Evolutionary conservation across 495 filamentous ascomycete genomes (phyloP).

Genomic region (Evernia prunastri): DNA sequence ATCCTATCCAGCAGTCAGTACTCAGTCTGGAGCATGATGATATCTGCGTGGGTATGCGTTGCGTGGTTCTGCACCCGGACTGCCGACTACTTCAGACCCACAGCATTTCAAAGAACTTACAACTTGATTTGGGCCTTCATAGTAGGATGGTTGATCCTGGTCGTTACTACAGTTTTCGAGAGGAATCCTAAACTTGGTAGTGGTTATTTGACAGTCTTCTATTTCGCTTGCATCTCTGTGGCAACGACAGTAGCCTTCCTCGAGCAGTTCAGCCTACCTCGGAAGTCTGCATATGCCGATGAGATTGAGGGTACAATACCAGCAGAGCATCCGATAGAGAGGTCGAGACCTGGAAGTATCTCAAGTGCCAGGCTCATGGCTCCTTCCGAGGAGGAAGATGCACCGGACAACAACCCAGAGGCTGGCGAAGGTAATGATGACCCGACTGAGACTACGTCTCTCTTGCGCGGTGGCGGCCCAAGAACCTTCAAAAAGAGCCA

Average conservation of each 20-base stretch:
- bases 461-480: slow-evolving; percentile 54
- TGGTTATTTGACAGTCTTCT: slow-evolving; percentile 78
- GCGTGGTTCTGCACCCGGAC: slow-evolving; percentile 82
- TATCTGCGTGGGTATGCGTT: slow-evolving; percentile 70
- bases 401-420: slow-evolving; percentile 32
- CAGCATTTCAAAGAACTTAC: slow-evolving; percentile 77
- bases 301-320: slow-evolving; percentile 31
- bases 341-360: slow-evolving; percentile 39
- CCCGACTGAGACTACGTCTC: slow-evolving; percentile 71
- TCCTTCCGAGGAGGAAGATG: slow-evolving; percentile 32
- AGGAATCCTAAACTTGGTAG: slow-evolving; percentile 64
- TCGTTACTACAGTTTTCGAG: slow-evolving; percentile 65
- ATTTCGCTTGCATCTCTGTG: slow-evolving; percentile 67
- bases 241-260: slow-evolving; percentile 64
- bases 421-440: slow-evolving; percentile 48
- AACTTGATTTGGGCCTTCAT: slow-evolving; percentile 76
- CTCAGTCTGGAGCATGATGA: slow-evolving; percentile 78
- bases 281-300: slow-evolving; percentile 57
- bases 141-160: slow-evolving; percentile 63
- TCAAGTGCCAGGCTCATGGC: slow-evolving; percentile 38
- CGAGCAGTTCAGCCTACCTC: slow-evolving; percentile 74
- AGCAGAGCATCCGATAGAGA: slow-evolving; percentile 3
- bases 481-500: slow-evolving; percentile 68
- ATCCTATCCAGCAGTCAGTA: slow-evolving; percentile 84
- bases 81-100: slow-evolving; percentile 75